phyloP scores from a whole-genome alignment of 768 basidiomycete species.

The Imleria badia region DNA sequence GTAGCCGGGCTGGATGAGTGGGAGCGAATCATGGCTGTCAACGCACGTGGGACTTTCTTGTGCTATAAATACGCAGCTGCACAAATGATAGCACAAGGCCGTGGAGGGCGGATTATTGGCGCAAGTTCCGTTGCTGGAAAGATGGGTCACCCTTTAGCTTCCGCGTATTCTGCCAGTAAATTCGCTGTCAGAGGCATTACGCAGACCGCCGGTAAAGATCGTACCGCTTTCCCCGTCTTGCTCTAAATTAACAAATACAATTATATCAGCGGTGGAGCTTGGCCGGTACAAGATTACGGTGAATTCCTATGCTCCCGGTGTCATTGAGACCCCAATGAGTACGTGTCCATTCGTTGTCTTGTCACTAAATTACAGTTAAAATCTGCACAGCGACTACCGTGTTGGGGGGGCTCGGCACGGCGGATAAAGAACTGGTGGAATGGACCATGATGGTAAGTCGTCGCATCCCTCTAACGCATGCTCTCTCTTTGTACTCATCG shows the following conservation, averaged over 20 bases:
- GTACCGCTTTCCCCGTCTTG: background rate
- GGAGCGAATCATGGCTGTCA: slow-evolving; percentile 47
- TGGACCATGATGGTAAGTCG: slow-evolving; percentile 3
- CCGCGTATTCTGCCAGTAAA: slow-evolving; percentile 38
- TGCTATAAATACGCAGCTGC: slow-evolving; percentile 64
- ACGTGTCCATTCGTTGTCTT: background rate
- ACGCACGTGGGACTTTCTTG: slow-evolving; percentile 56
- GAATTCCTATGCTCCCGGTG: slow-evolving; percentile 41
- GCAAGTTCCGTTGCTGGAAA: slow-evolving; percentile 20
- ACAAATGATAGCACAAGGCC: slow-evolving; percentile 56
- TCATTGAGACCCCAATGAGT: slow-evolving; percentile 34
- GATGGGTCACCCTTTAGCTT: background rate
- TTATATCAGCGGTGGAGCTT: slow-evolving; percentile 27
- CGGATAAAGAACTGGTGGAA: background rate
- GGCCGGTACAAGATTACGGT: slow-evolving; percentile 38
- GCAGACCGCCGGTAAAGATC: slow-evolving; percentile 35
- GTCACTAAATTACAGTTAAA: background rate
- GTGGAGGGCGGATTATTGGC: slow-evolving; percentile 57
- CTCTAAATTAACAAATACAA: background rate
- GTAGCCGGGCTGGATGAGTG: slow-evolving; percentile 37
- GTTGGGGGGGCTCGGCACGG: background rate
- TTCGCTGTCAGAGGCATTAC: slow-evolving; percentile 43
- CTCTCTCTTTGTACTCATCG: background rate
- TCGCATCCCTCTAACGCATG: background rate
- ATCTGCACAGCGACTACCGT: background rate